Evolutionary conservation across 768 basidiomycete genomes (phyloP), one percentile per base, ranked within the genome.

Genomic region (Dacryopinax spathularia): DNA sequence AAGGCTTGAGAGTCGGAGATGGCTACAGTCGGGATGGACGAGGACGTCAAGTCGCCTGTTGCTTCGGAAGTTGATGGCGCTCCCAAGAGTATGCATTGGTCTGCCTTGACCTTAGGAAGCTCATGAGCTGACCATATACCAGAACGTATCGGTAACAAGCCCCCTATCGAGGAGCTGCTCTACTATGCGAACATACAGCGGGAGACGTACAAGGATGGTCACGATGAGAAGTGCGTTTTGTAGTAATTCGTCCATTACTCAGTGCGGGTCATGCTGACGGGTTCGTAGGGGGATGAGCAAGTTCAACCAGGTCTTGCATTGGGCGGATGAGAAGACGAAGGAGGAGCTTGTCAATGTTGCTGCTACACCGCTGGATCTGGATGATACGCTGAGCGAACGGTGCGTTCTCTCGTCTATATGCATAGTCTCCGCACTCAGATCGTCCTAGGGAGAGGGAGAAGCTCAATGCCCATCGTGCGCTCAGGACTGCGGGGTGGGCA

Each of bases 181-280:
- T 56, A 56, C 48, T 56, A 56, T 56, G 48, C 48, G 25, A 56
- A 56, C 29, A 56, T 56, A 22, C 48, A 56, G 29, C 48, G 48
- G 10, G 48, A 56, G 18, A 56, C 5, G 15, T 56, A 56, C 48
- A 56, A 25, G 25, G 48, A 56, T 9, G 48, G 48, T 3, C 48
- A 13, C 6, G 48, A 56, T 13, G 48, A 27, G 25, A 29, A 56
- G 48, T 56, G 29, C 3, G 48, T 27, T 31, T 27, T 5, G 9
- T 5, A 6, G 39, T 29, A 22, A 27, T 18, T 10, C 25, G 7
- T 44, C n/a, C n/a, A n/a, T n/a, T n/a, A n/a, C n/a, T n/a, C n/a
- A n/a, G n/a, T n/a, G n/a, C n/a, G n/a, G n/a, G n/a, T n/a, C n/a
- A n/a, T n/a, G n/a, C n/a, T n/a, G n/a, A n/a, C n/a, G n/a, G n/a